Evolutionary conservation across 148 eudicot genomes (phyloP).

Genomic region (Heliosperma pusillum): DNA sequence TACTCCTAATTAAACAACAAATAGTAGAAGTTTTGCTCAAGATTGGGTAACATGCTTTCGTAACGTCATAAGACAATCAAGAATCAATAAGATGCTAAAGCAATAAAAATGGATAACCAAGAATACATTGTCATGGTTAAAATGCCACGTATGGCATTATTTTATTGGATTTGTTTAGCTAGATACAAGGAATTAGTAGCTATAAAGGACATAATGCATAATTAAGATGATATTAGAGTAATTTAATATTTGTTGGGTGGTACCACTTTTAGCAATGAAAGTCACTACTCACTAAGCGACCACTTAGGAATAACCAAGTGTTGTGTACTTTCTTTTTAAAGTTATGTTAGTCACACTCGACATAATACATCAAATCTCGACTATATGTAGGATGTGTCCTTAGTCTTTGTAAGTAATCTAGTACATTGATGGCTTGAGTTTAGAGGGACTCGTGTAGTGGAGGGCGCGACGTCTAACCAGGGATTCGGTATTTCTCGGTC

Average conservation of each 20-base stretch:
- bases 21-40: not conserved
- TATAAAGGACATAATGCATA: conserved; percentile 16
- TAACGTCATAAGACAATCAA: not conserved
- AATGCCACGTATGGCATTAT: conserved; percentile 39
- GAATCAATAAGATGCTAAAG: not conserved
- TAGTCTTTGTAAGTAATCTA: not conserved
- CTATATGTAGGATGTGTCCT: not conserved
- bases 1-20: too few relatives aligned
- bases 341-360: conserved; percentile 16
- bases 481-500: too few relatives aligned
- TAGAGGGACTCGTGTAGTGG: too few relatives aligned
- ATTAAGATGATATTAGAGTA: not conserved
- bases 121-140: conserved; percentile 19
- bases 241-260: conserved; percentile 16
- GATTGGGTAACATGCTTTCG: not conserved
- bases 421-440: too few relatives aligned
- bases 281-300: not conserved
- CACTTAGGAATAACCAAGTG: conserved; percentile 24
- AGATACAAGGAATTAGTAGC: conserved; percentile 22
- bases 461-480: too few relatives aligned
- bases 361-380: conserved; percentile 13
- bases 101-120: conserved; percentile 2
- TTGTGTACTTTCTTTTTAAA: conserved; percentile 24
- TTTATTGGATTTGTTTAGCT: conserved; percentile 11
- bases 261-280: conserved; percentile 14